These are phyloP conservation scores for Saccharomyces hybrid DNA, from an alignment of 1,139 yeast species.

Conservation along the genomic window DNA sequence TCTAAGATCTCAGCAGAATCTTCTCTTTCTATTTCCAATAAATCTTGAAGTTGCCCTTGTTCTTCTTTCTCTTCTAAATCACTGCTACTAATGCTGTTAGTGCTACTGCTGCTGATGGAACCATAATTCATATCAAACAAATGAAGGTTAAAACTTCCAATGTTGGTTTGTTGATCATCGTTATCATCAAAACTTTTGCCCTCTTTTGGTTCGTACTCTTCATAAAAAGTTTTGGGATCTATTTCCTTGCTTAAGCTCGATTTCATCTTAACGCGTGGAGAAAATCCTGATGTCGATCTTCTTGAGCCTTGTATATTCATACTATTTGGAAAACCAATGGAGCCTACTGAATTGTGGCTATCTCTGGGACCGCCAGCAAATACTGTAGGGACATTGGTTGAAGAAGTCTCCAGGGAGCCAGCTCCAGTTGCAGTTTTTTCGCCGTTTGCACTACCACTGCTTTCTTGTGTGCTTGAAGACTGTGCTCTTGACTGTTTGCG, in stretches of 20 bases:
- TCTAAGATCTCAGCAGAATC: conserved; percentile 11
- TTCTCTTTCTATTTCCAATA: conserved; percentile 6
- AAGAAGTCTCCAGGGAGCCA: conserved; percentile 6
- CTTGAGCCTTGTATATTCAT: conserved; percentile 7
- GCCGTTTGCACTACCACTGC: conserved; percentile 11
- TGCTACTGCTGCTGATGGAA: conserved; percentile 5
- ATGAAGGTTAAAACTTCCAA: background rate
- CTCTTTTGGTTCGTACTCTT: background rate
- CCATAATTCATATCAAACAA: background rate
- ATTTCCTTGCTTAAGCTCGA: conserved; percentile 26
- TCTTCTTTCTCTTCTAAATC: conserved; percentile 14
- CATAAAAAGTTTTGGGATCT: conserved; percentile 5
- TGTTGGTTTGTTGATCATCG: background rate
- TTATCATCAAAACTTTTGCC: background rate
- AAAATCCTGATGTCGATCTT: conserved; percentile 7
- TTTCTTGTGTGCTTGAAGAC: conserved; percentile 16
- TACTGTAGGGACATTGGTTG: conserved; percentile 14
- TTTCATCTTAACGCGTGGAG: conserved; percentile 16
- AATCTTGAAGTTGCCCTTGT: conserved; percentile 10
- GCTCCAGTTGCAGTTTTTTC: conserved; percentile 2
- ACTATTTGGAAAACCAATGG: conserved; percentile 13
- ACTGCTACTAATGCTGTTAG: conserved; percentile 9
- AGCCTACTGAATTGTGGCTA: conserved; percentile 22
- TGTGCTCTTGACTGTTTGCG: conserved; percentile 37
- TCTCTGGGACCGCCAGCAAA: conserved; percentile 25